Evolutionary conservation across 345 rosid species (phyloP).

Genomic region (Limnanthes douglasii): DNA sequence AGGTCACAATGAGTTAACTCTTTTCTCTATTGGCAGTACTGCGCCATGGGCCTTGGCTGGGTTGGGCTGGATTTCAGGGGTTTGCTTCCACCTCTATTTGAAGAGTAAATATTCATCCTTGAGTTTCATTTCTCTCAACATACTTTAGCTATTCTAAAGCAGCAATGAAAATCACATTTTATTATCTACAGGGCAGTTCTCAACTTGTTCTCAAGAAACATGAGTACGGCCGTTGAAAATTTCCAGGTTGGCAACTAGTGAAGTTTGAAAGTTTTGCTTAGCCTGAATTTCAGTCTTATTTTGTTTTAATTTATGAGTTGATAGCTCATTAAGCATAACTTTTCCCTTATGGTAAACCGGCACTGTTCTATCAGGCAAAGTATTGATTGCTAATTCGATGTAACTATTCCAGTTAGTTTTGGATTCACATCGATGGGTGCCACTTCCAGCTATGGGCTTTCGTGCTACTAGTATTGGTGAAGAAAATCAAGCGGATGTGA

Average conservation of each 20-base stretch:
- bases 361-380: too few relatives aligned
- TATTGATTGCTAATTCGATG: slow-evolving; percentile 13
- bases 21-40: slow-evolving; percentile 35
- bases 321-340: too few relatives aligned
- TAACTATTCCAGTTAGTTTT: slow-evolving; percentile 63
- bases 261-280: neutral
- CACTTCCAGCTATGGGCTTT: slow-evolving; percentile 82
- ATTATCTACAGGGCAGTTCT: slow-evolving; percentile 63
- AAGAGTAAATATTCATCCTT: slow-evolving; percentile 41
- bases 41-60: slow-evolving; percentile 95
- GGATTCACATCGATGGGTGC: slow-evolving; percentile 98
- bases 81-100: slow-evolving; percentile 85
- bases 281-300: neutral
- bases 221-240: slow-evolving; percentile 69
- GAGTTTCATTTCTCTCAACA: neutral
- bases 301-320: too few relatives aligned
- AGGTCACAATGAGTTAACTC: slow-evolving; percentile 4
- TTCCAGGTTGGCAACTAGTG: slow-evolving; percentile 42
- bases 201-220: slow-evolving; percentile 80
- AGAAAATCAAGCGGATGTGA: slow-evolving; percentile 74
- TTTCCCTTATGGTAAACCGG: too few relatives aligned
- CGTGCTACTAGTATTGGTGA: slow-evolving; percentile 38
- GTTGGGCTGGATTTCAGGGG: slow-evolving; percentile 95
- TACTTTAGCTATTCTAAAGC: slow-evolving; percentile 2
- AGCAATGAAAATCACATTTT: slow-evolving; percentile 6